phyloP scores from a whole-genome alignment of 352 stramenopile species.

The Phytophthora constricta region DNA sequence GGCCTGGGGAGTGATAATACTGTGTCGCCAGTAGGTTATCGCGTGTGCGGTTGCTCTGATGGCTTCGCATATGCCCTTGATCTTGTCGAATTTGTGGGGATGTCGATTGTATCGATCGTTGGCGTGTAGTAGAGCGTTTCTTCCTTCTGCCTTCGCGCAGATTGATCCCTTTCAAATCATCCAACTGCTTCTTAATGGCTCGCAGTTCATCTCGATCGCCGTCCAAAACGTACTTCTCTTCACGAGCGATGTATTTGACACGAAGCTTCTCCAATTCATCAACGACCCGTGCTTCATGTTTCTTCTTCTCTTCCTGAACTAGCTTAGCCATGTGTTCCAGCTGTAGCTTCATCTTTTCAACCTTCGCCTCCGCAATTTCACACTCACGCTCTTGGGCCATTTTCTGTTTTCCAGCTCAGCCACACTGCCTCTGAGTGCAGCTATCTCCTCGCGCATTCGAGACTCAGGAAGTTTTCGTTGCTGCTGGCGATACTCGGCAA shows the following conservation, averaged over 20 bases:
- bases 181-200: constrained; percentile 84
- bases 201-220: constrained; percentile 80
- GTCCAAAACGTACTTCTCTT: constrained; percentile 83
- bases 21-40: constrained; percentile 12
- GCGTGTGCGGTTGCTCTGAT: constrained; percentile 12
- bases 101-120: constrained; percentile 9
- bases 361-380: constrained; percentile 45
- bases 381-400: constrained; percentile 43
- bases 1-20: not conserved
- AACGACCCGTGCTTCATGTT: constrained; percentile 60
- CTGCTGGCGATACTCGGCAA: constrained; percentile 72
- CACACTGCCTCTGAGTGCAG: constrained; percentile 57
- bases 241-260: constrained; percentile 79
- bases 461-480: constrained; percentile 79
- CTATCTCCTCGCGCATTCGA: constrained; percentile 75
- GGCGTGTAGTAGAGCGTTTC: constrained; percentile 3
- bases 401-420: constrained; percentile 73
- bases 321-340: constrained; percentile 63
- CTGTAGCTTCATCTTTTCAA: constrained; percentile 54
- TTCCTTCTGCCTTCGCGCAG: constrained; percentile 15
- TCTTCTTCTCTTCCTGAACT: constrained; percentile 71
- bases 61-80: constrained; percentile 21
- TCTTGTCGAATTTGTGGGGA: constrained; percentile 15
- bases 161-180: constrained; percentile 68
- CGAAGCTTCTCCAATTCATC: constrained; percentile 84